Percentiles rank a stretch among this genome's conserved stretches.
phyloP scores from a whole-genome alignment of 2,329 filamentous ascomycete genomes.

The Anthostomella pinea region DNA sequence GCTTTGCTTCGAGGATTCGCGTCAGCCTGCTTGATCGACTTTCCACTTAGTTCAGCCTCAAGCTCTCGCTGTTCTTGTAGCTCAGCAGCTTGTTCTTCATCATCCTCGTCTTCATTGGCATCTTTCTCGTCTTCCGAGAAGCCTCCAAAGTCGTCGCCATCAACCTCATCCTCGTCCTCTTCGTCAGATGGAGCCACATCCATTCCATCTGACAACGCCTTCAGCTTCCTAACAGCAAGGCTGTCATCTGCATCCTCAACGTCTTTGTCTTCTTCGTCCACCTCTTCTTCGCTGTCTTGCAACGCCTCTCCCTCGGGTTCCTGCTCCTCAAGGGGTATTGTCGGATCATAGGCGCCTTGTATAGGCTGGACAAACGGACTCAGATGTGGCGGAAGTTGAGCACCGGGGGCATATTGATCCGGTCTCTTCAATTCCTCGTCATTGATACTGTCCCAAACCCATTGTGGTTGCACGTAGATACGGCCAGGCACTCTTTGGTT shows the following conservation, averaged over 20 bases:
- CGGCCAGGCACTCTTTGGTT: slow-evolving; percentile 84
- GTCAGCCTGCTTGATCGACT: slow-evolving; percentile 49
- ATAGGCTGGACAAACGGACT: slow-evolving; percentile 92
- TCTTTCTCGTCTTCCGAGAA: slow-evolving; percentile 50
- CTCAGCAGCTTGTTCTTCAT: slow-evolving; percentile 60
- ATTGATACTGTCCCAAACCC: slow-evolving; percentile 97
- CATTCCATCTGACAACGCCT: slow-evolving; percentile 46
- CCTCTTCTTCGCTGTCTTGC: slow-evolving; percentile 58
- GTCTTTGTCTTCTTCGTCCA: slow-evolving; percentile 46
- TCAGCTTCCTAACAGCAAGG: slow-evolving; percentile 37
- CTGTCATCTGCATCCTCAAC: slow-evolving; percentile 38
- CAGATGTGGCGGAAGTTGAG: slow-evolving; percentile 86
- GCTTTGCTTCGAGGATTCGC: slow-evolving; percentile 56
- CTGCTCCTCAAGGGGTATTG: slow-evolving; percentile 78
- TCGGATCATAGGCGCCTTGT: slow-evolving; percentile 89
- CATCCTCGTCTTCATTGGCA: slow-evolving; percentile 42
- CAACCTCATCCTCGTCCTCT: slow-evolving; percentile 42
- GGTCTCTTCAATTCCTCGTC: slow-evolving; percentile 83
- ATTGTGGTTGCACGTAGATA: slow-evolving; percentile 93
- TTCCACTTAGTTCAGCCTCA: slow-evolving; percentile 84
- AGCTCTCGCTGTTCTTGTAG: slow-evolving; percentile 82
- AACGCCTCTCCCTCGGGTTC: slow-evolving; percentile 84
- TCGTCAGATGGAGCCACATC: slow-evolving; percentile 49
- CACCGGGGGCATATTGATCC: slow-evolving; percentile 85
- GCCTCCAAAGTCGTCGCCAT: slow-evolving; percentile 45